Percentiles rank a stretch among this genome's conserved stretches.
Evolutionary conservation across 805 yeast species (phyloP).

Genomic region (Zygoascus flipseniorum): DNA sequence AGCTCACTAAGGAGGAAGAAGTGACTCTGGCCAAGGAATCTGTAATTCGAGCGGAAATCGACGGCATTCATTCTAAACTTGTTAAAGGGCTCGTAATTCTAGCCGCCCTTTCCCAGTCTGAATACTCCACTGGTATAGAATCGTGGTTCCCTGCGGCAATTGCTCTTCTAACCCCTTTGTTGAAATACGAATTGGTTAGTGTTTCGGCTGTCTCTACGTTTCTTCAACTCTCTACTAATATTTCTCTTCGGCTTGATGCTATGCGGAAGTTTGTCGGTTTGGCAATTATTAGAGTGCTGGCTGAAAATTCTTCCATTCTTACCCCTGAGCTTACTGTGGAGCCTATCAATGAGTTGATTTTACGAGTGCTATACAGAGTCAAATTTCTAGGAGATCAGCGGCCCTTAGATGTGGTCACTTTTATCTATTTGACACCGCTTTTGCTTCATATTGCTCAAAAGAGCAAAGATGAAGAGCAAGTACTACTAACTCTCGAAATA

Average conservation of each 20-base stretch:
- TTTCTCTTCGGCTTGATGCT: slow-evolving; percentile 43
- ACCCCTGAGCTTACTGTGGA: slow-evolving; percentile 42
- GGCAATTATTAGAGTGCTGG: slow-evolving; percentile 54
- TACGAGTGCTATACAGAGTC: slow-evolving; percentile 66
- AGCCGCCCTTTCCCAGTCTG: slow-evolving; percentile 39
- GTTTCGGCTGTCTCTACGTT: slow-evolving; percentile 41
- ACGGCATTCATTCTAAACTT: slow-evolving; percentile 30
- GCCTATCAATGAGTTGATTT: slow-evolving; percentile 43
- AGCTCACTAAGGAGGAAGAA: slow-evolving; percentile 72
- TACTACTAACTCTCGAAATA: slow-evolving; percentile 67
- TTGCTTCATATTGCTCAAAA: slow-evolving; percentile 52
- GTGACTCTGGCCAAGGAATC: slow-evolving; percentile 59
- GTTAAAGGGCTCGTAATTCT: slow-evolving; percentile 47
- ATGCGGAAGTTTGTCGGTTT: slow-evolving; percentile 53
- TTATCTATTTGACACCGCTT: slow-evolving; percentile 71
- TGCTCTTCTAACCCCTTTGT: slow-evolving; percentile 28
- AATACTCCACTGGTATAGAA: slow-evolving; percentile 55
- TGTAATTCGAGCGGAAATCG: slow-evolving; percentile 42
- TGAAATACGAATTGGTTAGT: slow-evolving; percentile 15
- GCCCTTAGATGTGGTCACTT: slow-evolving; percentile 57
- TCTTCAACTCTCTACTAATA: slow-evolving; percentile 44
- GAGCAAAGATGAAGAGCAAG: slow-evolving; percentile 61
- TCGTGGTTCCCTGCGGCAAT: slow-evolving; percentile 66
- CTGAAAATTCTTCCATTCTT: slow-evolving; percentile 25
- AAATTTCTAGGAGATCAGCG: slow-evolving; percentile 67